Conservation (phyloP, 192 early-diverging fungal genomes). For the Backusella liffmaniae region DNA sequence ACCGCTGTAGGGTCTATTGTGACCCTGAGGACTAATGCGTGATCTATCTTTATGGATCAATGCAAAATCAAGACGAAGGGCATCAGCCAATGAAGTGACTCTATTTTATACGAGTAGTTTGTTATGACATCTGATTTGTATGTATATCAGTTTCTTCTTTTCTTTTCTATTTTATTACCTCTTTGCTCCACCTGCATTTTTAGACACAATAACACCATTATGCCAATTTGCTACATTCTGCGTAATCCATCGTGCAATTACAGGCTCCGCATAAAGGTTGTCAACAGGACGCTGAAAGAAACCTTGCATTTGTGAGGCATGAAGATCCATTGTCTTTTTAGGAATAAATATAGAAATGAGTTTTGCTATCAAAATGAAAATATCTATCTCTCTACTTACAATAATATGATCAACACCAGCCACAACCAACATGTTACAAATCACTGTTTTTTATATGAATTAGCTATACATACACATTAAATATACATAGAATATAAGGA, state of each 20-base stretch:
- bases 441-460: conserved; percentile 42
- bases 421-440: conserved; percentile 96
- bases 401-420: conserved; percentile 84
- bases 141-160: not conserved
- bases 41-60: conserved; percentile 90
- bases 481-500: not conserved
- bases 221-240: conserved; percentile 86
- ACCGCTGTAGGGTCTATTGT: conserved; percentile 33
- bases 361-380: not conserved
- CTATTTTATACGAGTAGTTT: conserved; percentile 22
- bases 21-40: conserved; percentile 34
- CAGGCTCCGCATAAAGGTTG: conserved; percentile 93
- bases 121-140: not conserved
- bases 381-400: conserved; percentile 16
- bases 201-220: conserved; percentile 91
- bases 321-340: conserved; percentile 88
- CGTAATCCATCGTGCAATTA: conserved; percentile 86
- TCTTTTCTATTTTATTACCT: conserved; percentile 46
- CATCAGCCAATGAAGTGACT: conserved; percentile 90
- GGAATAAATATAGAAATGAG: not conserved
- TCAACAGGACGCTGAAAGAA: conserved; percentile 92
- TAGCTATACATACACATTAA: not conserved
- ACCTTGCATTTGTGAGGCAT: conserved; percentile 89
- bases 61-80: conserved; percentile 89
- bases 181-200: conserved; percentile 98